These are phyloP conservation scores for Phytophthora melonis DNA, from an alignment of 352 stramenopile species.

Conservation along the genomic window DNA sequence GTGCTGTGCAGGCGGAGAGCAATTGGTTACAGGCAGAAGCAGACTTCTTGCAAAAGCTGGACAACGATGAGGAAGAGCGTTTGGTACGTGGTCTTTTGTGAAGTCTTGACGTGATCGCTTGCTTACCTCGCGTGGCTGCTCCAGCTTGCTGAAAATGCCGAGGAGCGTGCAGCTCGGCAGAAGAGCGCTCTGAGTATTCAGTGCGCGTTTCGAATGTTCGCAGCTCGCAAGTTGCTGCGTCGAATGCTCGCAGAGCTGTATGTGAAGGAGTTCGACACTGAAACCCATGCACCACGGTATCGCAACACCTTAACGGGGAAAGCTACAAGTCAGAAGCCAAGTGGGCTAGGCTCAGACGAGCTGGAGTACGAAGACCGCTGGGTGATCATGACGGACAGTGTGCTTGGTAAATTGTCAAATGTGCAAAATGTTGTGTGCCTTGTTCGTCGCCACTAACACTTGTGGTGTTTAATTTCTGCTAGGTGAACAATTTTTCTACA, in stretches of 20 bases:
- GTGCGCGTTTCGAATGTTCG: conserved; percentile 66
- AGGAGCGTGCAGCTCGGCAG: conserved; percentile 44
- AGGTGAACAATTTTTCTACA: conserved; percentile 80
- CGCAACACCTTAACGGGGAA: conserved; percentile 60
- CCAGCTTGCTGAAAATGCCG: conserved; percentile 54
- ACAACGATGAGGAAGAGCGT: conserved; percentile 54
- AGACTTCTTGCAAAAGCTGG: conserved; percentile 61
- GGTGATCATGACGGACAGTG: conserved; percentile 59
- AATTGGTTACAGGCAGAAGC: conserved; percentile 66
- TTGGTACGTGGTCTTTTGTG: conserved; percentile 36
- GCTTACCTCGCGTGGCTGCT: background rate
- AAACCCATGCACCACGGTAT: conserved; percentile 52
- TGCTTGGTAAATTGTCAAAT: conserved; percentile 43
- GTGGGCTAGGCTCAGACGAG: conserved; percentile 60
- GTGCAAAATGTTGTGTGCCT: conserved; percentile 3
- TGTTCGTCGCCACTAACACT: conserved; percentile 15
- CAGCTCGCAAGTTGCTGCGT: conserved; percentile 58
- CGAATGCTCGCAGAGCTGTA: conserved; percentile 57
- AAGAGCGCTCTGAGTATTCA: conserved; percentile 61
- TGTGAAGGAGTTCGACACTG: conserved; percentile 66
- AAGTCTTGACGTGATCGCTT: background rate
- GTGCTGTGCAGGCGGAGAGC: conserved; percentile 41
- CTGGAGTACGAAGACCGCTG: conserved; percentile 68
- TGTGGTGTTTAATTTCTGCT: conserved; percentile 16
- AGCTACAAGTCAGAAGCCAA: conserved; percentile 56